These are phyloP conservation scores for Fusarium sp. DNA, from an alignment of 2,329 filamentous ascomycete genomes.

Conservation along the genomic window DNA sequence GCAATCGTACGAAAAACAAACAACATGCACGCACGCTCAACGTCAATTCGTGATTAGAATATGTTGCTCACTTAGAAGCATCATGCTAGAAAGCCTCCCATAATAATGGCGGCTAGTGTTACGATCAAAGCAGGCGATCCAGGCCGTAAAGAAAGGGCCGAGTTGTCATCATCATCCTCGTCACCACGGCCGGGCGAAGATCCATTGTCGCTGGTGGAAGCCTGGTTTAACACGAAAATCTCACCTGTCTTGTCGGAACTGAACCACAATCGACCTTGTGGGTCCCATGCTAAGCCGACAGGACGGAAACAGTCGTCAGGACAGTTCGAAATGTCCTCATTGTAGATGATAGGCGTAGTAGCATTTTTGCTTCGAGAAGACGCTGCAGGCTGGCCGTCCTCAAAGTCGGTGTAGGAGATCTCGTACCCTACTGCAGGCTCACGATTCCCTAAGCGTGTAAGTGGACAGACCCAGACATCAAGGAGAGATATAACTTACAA, in stretches of 20 bases:
- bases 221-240: slow-evolving; percentile 66
- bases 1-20: background rate
- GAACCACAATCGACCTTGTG: slow-evolving; percentile 69
- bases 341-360: slow-evolving; percentile 66
- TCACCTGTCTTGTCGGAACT: slow-evolving; percentile 74
- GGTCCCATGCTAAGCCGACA: slow-evolving; percentile 67
- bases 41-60: background rate
- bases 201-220: slow-evolving; percentile 13
- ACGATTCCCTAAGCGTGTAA: slow-evolving; percentile 55
- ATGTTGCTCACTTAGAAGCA: background rate
- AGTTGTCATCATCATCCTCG: slow-evolving; percentile 33
- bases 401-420: slow-evolving; percentile 58
- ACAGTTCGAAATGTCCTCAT: slow-evolving; percentile 65
- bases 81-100: slow-evolving; percentile 49
- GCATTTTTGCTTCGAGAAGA: slow-evolving; percentile 59
- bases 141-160: slow-evolving; percentile 39
- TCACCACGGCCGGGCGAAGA: slow-evolving; percentile 2
- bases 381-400: slow-evolving; percentile 57
- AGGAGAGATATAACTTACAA: slow-evolving; percentile 60
- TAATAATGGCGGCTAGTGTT: slow-evolving; percentile 46
- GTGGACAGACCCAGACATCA: background rate
- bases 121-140: slow-evolving; percentile 43
- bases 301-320: slow-evolving; percentile 72
- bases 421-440: slow-evolving; percentile 61
- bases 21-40: slow-evolving; percentile 1